Conservation (phyloP, 345 rosid species). For the Cardiospermum halicacabum region DNA sequence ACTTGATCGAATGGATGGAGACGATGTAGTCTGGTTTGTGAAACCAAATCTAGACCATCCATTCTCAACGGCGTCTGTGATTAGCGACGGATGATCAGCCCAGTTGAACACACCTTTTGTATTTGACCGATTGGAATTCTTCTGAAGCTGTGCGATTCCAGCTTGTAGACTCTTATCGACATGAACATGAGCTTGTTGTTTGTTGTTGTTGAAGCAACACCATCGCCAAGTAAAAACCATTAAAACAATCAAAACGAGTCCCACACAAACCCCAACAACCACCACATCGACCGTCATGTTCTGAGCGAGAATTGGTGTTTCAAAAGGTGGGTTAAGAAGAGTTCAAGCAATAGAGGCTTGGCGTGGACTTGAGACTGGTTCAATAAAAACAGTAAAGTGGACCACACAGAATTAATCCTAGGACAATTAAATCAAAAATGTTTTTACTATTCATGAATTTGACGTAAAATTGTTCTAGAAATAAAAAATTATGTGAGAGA, state of each 20-base stretch:
- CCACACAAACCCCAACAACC: conserved; percentile 26
- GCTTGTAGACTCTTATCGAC: conserved; percentile 28
- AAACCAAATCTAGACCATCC: conserved; percentile 93
- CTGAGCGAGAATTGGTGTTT: too few relatives aligned
- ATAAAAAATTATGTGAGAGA: too few relatives aligned
- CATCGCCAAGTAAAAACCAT: conserved; percentile 40
- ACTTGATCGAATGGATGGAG: conserved; percentile 33
- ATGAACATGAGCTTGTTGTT: conserved; percentile 12
- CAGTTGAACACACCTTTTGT: conserved; percentile 54
- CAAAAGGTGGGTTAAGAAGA: conserved; percentile 7
- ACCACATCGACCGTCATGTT: conserved; percentile 21
- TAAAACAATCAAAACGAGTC: conserved; percentile 24
- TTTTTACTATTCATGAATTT: too few relatives aligned
- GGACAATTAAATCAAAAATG: too few relatives aligned
- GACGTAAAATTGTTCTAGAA: too few relatives aligned
- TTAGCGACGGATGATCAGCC: conserved; percentile 69
- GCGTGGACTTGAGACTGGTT: conserved; percentile 49
- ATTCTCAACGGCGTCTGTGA: conserved; percentile 71
- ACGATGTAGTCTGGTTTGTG: conserved; percentile 33
- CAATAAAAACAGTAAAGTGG: conserved; percentile 29
- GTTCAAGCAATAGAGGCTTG: background rate
- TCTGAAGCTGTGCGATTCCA: conserved; percentile 57
- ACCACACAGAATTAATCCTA: too few relatives aligned
- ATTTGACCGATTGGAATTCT: too few relatives aligned
- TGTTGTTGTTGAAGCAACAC: conserved; percentile 29